Evolutionary conservation across 495 filamentous ascomycete species (phyloP).

Genomic region (Neurospora sp.): DNA sequence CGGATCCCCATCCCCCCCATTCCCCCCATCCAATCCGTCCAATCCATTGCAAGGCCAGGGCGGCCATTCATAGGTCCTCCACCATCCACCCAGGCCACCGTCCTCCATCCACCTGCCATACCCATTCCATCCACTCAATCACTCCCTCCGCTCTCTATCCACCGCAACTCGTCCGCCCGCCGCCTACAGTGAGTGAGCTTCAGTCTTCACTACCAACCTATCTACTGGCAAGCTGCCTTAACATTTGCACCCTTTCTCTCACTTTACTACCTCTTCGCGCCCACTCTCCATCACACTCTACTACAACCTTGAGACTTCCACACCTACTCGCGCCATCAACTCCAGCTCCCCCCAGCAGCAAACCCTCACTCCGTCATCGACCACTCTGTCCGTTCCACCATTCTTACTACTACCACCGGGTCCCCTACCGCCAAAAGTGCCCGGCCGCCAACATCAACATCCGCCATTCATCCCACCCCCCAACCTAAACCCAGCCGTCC

Average conservation of each 20-base stretch:
- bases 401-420: not conserved
- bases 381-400: not conserved
- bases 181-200: not conserved
- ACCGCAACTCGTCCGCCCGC: not conserved
- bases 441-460: not conserved
- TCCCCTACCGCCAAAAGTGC: not conserved
- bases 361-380: not conserved
- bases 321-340: not conserved
- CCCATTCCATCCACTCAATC: not conserved
- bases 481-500: not conserved
- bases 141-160: not conserved
- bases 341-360: not conserved
- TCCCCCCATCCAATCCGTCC: not conserved
- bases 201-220: not conserved
- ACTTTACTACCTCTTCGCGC: not conserved
- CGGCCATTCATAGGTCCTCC: not conserved
- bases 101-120: not conserved
- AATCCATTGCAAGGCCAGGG: not conserved
- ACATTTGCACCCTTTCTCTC: not conserved
- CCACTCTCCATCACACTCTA: not conserved
- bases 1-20: not conserved
- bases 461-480: constrained; percentile 3
- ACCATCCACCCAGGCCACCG: not conserved
- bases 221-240: not conserved
- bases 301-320: not conserved